A percentile compares a stretch with the other conserved stretches of the same genome.
Conservation (phyloP, 2,329 filamentous ascomycete species). For the Aspergillus udagawae region DNA sequence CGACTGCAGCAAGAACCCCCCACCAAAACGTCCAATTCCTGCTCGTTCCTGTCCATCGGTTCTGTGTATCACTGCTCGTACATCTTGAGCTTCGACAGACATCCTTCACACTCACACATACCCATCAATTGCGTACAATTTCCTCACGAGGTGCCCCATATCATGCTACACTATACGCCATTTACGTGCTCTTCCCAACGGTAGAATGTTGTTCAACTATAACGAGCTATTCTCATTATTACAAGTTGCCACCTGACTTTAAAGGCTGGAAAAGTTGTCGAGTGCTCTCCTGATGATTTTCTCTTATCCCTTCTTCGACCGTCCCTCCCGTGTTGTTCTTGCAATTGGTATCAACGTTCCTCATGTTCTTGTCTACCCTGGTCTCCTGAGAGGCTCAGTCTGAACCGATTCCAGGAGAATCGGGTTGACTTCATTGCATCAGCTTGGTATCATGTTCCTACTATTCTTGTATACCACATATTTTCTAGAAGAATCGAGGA, state of each 20-base stretch:
- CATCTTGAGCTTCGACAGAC: not conserved
- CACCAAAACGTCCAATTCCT: not conserved
- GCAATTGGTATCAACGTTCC: not conserved
- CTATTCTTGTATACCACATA: constrained; percentile 6
- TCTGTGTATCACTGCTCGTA: not conserved
- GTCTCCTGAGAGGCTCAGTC: not conserved
- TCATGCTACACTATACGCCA: constrained; percentile 14
- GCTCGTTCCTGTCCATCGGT: not conserved
- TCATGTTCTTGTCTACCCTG: not conserved
- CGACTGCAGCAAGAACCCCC: not conserved
- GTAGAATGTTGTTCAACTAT: constrained; percentile 28
- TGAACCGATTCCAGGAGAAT: not conserved
- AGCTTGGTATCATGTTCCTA: not conserved
- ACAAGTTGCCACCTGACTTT: constrained; percentile 3
- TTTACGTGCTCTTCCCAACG: constrained; percentile 17
- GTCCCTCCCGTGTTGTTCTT: not conserved
- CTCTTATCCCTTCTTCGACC: not conserved
- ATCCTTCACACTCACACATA: constrained; percentile 13
- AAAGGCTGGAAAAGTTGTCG: constrained; percentile 17
- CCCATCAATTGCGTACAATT: not conserved
- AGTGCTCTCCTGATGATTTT: not conserved
- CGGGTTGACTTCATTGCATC: not conserved
- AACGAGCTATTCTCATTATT: constrained; percentile 17
- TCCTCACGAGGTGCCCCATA: constrained; percentile 4
- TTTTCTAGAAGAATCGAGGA: not conserved